Evolutionary conservation across 345 rosid species (phyloP).

Genomic region (Hibiscus trionum): DNA sequence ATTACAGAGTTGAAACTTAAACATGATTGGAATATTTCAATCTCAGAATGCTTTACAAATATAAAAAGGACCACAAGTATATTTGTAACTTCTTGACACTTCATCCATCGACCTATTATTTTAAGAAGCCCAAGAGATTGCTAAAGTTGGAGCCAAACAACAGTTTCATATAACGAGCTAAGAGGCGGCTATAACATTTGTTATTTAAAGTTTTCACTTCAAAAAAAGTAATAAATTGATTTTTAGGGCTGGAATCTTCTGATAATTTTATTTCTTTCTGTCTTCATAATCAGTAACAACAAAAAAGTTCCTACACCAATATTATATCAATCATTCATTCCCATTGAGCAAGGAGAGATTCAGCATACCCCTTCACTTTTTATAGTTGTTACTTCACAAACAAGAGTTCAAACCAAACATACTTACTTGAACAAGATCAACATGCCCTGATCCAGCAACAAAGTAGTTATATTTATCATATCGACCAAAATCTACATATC

Average conservation of each 20-base stretch:
- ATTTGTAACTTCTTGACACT: background rate
- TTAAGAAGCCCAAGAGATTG: background rate
- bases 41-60: background rate
- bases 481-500: slow-evolving; percentile 76
- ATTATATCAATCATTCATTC: background rate
- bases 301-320: background rate
- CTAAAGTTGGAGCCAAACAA: background rate
- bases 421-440: slow-evolving; percentile 70
- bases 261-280: background rate
- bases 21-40: background rate
- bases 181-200: background rate
- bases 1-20: too few relatives aligned
- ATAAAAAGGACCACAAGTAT: background rate
- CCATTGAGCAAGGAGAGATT: background rate
- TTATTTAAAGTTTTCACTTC: background rate
- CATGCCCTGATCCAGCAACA: slow-evolving; percentile 47
- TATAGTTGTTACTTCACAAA: background rate
- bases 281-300: background rate
- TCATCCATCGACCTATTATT: background rate
- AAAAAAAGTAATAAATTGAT: background rate
- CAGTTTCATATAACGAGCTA: background rate
- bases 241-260: background rate
- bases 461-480: slow-evolving; percentile 62
- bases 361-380: background rate
- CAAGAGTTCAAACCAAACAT: background rate